Evolutionary conservation across 2,329 filamentous ascomycete species (phyloP), one percentile per base, ranked within the genome.

Genomic region (Podosphaera aphanis): DNA sequence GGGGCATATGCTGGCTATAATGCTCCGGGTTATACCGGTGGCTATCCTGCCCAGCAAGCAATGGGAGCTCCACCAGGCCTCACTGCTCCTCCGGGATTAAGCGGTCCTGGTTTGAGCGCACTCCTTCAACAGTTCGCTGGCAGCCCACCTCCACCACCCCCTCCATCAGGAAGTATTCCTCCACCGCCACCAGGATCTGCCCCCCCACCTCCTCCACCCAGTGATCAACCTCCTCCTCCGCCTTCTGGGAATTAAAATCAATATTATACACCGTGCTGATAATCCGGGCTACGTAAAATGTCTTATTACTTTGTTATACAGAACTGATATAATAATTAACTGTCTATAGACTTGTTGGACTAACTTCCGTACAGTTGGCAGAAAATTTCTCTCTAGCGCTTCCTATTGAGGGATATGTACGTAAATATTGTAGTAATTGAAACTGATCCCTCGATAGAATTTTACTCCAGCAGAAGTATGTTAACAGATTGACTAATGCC

Each of bases 101-200:
- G 65, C 49, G 69, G 67, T 48, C 69, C 70, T 49, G 73, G 73
- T 36, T 64, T 79, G 49, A 76, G 71, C 57, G 71, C 74, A 41
- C 65, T 83, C 48, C 77, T 80, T 55, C 74, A 80, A 60, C 76
- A 77, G 55, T 82, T 71, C 35, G 66, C 61, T 49, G 62, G 61
- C 38, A 64, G 67, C 42, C 63, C 61, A 27, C 64, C 60, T 36
- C 64, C 67, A 20, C 65, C 69, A 47, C 71, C 72, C 38, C 75
- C 76, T 21, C 73, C 75, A 1, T 20, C 70, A 0, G 43, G 39
- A 39, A 51, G 50, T 44, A 53, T 53, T 40, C 55, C 56, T 19
- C 65, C 60, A 41, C 44, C 44, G 1, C 64, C 69, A 47, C 70
- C 77, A 1, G 20, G 70, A 46, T 66, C 67, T 51, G 74, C 74